Conservation (phyloP, 2,329 filamentous ascomycete species). For the Akanthomyces lecanii region DNA sequence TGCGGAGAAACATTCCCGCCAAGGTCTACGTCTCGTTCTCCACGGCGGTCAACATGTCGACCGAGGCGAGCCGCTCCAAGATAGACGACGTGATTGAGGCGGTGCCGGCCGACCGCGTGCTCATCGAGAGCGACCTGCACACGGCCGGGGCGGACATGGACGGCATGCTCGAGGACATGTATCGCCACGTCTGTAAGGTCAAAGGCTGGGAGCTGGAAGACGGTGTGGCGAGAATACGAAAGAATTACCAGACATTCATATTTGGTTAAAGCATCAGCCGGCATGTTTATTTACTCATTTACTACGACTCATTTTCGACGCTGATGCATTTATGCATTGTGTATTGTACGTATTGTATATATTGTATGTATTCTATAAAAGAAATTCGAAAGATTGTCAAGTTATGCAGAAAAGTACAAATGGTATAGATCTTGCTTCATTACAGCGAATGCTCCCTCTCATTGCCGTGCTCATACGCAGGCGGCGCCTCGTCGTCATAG, state of each 20-base stretch:
- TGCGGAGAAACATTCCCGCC: slow-evolving; percentile 66
- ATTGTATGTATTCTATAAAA: background rate
- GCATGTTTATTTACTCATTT: too few relatives aligned
- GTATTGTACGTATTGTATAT: background rate
- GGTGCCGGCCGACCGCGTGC: slow-evolving; percentile 71
- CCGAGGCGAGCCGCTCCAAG: slow-evolving; percentile 40
- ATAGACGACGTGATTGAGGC: slow-evolving; percentile 64
- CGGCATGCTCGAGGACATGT: slow-evolving; percentile 65
- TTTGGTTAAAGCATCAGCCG: slow-evolving; percentile 47
- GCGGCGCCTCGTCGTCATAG: slow-evolving; percentile 20
- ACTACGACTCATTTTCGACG: background rate
- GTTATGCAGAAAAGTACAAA: background rate
- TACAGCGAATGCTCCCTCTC: slow-evolving; percentile 13
- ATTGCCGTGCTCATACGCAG: slow-evolving; percentile 21
- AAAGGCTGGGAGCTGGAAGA: slow-evolving; percentile 74
- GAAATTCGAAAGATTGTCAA: background rate
- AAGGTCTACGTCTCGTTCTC: slow-evolving; percentile 88
- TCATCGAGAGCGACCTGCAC: slow-evolving; percentile 90
- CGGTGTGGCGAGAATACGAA: slow-evolving; percentile 62
- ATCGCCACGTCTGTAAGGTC: slow-evolving; percentile 69
- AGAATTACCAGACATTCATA: slow-evolving; percentile 75
- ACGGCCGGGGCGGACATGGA: slow-evolving; percentile 81
- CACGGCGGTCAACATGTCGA: slow-evolving; percentile 70
- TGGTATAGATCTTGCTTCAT: background rate
- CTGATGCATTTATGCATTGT: slow-evolving; percentile 1